Percentiles rank a stretch among this genome's conserved stretches.
These are phyloP conservation scores for Bryoerythrophyllum caledonicum DNA, from an alignment of 225 moss, liverwort and hornwort genomes.

Conservation along the genomic window DNA sequence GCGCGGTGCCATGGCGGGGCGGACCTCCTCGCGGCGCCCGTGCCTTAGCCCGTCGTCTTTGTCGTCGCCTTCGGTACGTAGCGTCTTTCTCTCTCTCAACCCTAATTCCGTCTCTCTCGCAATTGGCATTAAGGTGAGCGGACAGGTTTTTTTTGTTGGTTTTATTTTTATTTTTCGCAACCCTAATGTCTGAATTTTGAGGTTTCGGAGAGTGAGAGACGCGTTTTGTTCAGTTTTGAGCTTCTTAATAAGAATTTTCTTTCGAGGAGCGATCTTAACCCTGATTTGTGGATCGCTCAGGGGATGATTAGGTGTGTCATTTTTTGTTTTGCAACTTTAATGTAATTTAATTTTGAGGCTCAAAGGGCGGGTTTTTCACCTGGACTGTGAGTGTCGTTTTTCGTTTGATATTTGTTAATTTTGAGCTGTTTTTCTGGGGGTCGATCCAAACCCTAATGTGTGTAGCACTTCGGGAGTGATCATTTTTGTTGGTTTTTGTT, in stretches of 20 bases:
- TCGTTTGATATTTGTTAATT: not conserved
- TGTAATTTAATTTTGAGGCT: not conserved
- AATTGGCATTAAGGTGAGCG: conserved; percentile 19
- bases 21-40: conserved; percentile 15
- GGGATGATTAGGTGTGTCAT: too few relatives aligned
- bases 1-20: conserved; percentile 20
- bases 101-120: conserved; percentile 25
- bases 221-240: too few relatives aligned
- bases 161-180: too few relatives aligned
- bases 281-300: too few relatives aligned
- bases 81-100: not conserved
- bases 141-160: not conserved
- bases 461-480: not conserved
- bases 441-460: conserved; percentile 26
- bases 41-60: not conserved
- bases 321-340: too few relatives aligned
- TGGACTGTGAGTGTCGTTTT: not conserved
- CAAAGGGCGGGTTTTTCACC: too few relatives aligned
- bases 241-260: too few relatives aligned
- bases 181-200: too few relatives aligned
- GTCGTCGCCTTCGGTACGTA: conserved; percentile 16
- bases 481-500: too few relatives aligned
- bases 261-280: too few relatives aligned
- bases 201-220: too few relatives aligned
- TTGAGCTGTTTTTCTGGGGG: not conserved